Percentiles rank a stretch among this genome's conserved stretches.
These are phyloP conservation scores for Salmacisia buchloeana DNA, from an alignment of 1,284 basidiomycete genomes.

Conservation along the genomic window DNA sequence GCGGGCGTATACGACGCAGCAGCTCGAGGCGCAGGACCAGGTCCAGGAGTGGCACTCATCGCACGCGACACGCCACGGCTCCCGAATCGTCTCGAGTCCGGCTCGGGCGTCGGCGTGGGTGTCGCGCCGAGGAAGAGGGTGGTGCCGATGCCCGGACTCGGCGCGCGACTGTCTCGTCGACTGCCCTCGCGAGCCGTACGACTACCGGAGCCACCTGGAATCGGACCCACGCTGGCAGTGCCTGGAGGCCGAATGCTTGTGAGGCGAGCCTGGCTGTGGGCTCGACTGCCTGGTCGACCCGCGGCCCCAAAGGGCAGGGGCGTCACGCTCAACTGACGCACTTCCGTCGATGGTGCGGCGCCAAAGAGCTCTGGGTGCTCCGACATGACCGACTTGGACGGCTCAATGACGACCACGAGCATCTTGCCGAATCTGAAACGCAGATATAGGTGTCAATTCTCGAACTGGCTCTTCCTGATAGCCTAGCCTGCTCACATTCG, in stretches of 20 bases:
- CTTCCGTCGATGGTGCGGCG: conserved; percentile 18
- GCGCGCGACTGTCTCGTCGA: conserved; percentile 8
- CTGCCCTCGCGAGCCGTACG: background rate
- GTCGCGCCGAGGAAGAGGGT: conserved; percentile 28
- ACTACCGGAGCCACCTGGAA: background rate
- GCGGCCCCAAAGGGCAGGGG: conserved; percentile 19
- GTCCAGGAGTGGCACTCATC: conserved; percentile 6
- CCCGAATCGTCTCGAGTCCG: conserved; percentile 12
- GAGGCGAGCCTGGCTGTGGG: conserved; percentile 18
- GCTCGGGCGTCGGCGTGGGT: conserved; percentile 20
- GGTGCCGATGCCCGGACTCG: conserved; percentile 11
- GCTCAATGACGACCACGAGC: conserved; percentile 37
- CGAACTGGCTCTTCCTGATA: conserved; percentile 13
- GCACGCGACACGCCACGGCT: conserved; percentile 1
- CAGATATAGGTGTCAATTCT: conserved; percentile 19
- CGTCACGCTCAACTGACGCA: conserved; percentile 29
- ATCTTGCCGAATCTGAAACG: conserved; percentile 40
- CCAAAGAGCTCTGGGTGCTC: conserved; percentile 30
- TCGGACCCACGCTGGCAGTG: background rate
- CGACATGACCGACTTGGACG: conserved; percentile 25
- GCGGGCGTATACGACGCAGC: background rate
- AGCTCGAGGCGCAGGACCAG: background rate
- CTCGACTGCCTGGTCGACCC: conserved; percentile 22
- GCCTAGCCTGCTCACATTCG: conserved; percentile 20
- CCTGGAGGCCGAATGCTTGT: too few species aligned